Percentiles rank a stretch among this genome's conserved stretches.
These are phyloP conservation scores for Capsella rubella DNA, from an alignment of 441 rosid genomes.

Conservation along the genomic window DNA sequence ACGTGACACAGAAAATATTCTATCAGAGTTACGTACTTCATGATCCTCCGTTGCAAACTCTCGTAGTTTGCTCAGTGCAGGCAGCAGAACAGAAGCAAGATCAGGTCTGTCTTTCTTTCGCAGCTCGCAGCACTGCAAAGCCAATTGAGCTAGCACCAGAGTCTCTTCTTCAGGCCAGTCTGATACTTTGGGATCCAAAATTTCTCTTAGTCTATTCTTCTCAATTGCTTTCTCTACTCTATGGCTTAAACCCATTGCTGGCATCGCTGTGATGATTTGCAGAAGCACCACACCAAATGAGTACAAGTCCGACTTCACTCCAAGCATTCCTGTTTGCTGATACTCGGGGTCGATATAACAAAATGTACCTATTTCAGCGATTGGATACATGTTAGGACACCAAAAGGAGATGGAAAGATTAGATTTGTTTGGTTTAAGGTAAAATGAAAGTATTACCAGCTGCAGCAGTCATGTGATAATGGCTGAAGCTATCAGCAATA, in stretches of 20 bases:
- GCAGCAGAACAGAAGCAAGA: constrained; percentile 63
- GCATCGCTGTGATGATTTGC: constrained; percentile 73
- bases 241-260: constrained; percentile 71
- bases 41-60: constrained; percentile 48
- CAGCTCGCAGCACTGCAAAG: constrained; percentile 74
- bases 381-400: constrained; percentile 20
- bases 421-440: constrained; percentile 15
- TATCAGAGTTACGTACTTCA: constrained; percentile 11
- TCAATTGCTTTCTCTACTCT: constrained; percentile 62
- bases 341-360: constrained; percentile 91
- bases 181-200: constrained; percentile 66
- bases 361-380: constrained; percentile 58
- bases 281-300: constrained; percentile 79
- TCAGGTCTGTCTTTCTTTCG: constrained; percentile 86
- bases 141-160: constrained; percentile 62
- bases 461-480: constrained; percentile 71
- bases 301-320: constrained; percentile 82
- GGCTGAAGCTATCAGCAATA: constrained; percentile 49
- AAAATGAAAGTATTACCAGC: constrained; percentile 50
- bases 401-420: not conserved
- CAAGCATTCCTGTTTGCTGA: constrained; percentile 83
- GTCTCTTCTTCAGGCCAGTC: constrained; percentile 84
- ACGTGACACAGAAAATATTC: constrained; percentile 24
- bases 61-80: constrained; percentile 61
- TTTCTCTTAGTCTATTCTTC: constrained; percentile 50